phyloP scores from a whole-genome alignment of 805 yeast genomes.

The Kluyveromyces wickerhamii region DNA sequence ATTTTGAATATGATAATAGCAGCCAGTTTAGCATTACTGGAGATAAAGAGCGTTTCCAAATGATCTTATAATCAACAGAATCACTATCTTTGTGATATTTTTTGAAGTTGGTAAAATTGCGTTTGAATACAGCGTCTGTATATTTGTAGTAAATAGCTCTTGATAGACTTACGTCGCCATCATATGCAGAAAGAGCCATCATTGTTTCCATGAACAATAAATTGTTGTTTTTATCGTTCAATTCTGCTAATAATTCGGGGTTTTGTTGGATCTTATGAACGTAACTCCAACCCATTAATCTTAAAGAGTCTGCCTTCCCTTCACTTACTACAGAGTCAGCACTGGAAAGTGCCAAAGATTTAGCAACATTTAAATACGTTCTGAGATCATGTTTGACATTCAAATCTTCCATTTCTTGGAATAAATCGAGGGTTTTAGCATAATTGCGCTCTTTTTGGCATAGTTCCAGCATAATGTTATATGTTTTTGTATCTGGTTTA shows the following conservation, averaged over 20 bases:
- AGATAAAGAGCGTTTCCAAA: conserved; percentile 28
- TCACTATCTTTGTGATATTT: conserved; percentile 5
- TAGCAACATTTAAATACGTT: conserved; percentile 20
- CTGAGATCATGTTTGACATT: conserved; percentile 15
- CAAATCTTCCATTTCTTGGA: conserved; percentile 51
- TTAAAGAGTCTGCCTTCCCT: conserved; percentile 22
- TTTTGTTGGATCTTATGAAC: conserved; percentile 53
- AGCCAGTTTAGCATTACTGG: conserved; percentile 38
- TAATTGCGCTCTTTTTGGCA: conserved; percentile 55
- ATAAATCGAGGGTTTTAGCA: conserved; percentile 70
- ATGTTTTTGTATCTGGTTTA: conserved; percentile 60
- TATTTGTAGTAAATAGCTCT: conserved; percentile 56
- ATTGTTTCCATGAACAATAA: conserved; percentile 43
- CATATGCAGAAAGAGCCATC: conserved; percentile 67
- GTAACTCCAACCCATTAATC: conserved; percentile 63
- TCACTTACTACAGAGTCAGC: conserved; percentile 21
- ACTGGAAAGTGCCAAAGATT: conserved; percentile 23
- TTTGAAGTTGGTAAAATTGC: conserved; percentile 7
- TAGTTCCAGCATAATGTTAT: conserved; percentile 62
- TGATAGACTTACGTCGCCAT: conserved; percentile 67
- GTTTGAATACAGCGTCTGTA: conserved; percentile 27
- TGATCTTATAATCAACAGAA: conserved; percentile 4
- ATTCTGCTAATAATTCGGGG: conserved; percentile 13
- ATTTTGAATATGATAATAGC: conserved; percentile 42
- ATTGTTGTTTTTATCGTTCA: conserved; percentile 33